phyloP scores from a whole-genome alignment of 1,139 yeast species.

The Lodderomyces pseudojiufengensis region DNA sequence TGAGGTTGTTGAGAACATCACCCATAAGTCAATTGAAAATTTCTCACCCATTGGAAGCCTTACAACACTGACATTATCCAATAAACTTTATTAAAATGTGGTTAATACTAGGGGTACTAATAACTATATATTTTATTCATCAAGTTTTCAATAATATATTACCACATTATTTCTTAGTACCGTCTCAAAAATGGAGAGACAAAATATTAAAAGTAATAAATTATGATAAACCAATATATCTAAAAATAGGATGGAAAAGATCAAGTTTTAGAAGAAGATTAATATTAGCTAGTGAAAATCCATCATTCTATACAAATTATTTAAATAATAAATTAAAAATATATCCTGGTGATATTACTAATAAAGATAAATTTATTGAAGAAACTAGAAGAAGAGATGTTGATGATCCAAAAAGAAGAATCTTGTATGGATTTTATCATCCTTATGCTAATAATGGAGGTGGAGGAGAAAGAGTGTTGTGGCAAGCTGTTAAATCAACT shows the following conservation, averaged over 20 bases:
- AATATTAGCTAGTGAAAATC: slow-evolving; percentile 46
- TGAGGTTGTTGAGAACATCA: no score
- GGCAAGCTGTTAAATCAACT: slow-evolving; percentile 88
- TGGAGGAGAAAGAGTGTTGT: slow-evolving; percentile 94
- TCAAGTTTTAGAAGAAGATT: slow-evolving; percentile 53
- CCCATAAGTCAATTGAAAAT: no score
- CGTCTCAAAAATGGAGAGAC: slow-evolving; percentile 44
- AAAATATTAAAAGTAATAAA: slow-evolving; percentile 33
- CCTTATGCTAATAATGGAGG: slow-evolving; percentile 97
- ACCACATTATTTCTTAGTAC: slow-evolving; percentile 41
- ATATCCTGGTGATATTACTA: slow-evolving; percentile 27
- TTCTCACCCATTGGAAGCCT: no score
- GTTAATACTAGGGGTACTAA: slow-evolving; percentile 5
- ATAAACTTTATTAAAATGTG: slow-evolving; percentile 8
- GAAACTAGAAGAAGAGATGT: slow-evolving; percentile 34
- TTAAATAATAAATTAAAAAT: slow-evolving; percentile 38
- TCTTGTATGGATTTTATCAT: slow-evolving; percentile 83
- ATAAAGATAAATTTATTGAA: slow-evolving; percentile 22
- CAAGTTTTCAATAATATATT: slow-evolving; percentile 21
- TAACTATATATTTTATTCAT: slow-evolving; percentile 4
- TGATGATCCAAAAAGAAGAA: slow-evolving; percentile 36
- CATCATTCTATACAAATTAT: slow-evolving; percentile 47
- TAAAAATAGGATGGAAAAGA: slow-evolving; percentile 35
- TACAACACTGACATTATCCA: no score
- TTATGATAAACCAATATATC: slow-evolving; percentile 33